phyloP scores from a whole-genome alignment of 2,329 filamentous ascomycete genomes.

The Mycosphaerella sp. region DNA sequence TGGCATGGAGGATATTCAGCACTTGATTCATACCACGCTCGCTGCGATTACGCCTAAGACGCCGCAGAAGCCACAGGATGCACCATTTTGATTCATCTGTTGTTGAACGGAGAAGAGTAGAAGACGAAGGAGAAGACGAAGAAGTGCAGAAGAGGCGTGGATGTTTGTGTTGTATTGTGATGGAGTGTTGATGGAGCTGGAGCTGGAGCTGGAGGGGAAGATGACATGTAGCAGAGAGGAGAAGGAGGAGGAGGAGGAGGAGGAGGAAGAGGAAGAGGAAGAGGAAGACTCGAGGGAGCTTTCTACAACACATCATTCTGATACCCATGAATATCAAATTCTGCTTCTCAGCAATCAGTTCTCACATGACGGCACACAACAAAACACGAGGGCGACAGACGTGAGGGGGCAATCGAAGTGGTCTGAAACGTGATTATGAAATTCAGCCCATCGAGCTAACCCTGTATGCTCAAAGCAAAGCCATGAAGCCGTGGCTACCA shows the following conservation, averaged over 20 bases:
- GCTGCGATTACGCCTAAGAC: slow-evolving; percentile 26
- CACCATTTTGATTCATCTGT: not conserved
- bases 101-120: too few relatives aligned
- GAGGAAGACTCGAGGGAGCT: too few relatives aligned
- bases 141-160: too few relatives aligned
- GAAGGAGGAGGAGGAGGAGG: not conserved
- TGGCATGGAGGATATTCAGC: slow-evolving; percentile 36
- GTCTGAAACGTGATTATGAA: not conserved
- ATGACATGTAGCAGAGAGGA: not conserved
- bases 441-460: not conserved
- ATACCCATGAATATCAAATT: slow-evolving; percentile 1
- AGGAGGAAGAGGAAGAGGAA: too few relatives aligned
- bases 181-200: too few relatives aligned
- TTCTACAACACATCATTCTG: not conserved
- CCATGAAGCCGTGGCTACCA: not conserved
- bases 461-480: not conserved
- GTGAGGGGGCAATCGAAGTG: too few relatives aligned
- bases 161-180: too few relatives aligned
- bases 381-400: too few relatives aligned
- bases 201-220: not conserved
- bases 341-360: not conserved
- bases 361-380: too few relatives aligned
- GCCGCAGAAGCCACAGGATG: slow-evolving; percentile 11
- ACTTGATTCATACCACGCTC: slow-evolving; percentile 32
- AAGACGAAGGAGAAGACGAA: not conserved